phyloP scores from a whole-genome alignment of 2,329 filamentous ascomycete species.

The Colletotrichum tropicale region DNA sequence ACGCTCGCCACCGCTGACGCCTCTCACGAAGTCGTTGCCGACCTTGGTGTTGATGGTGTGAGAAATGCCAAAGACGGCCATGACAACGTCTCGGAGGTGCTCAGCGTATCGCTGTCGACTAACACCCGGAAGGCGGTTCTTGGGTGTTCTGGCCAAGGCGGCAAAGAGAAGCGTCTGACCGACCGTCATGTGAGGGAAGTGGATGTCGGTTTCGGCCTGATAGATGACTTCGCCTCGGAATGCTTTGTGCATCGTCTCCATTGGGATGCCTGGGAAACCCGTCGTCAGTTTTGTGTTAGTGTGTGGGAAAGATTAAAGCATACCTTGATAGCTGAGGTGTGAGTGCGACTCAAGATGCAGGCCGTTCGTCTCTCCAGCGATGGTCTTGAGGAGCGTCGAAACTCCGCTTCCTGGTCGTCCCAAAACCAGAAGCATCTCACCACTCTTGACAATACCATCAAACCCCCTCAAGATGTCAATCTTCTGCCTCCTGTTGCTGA shows the following conservation, averaged over 20 bases:
- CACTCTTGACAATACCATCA: constrained; percentile 54
- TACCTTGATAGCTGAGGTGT: constrained; percentile 57
- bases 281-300: neutral
- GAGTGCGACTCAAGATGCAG: constrained; percentile 49
- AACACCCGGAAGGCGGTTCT: constrained; percentile 64
- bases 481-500: constrained; percentile 29
- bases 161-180: constrained; percentile 69
- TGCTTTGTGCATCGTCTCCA: constrained; percentile 40
- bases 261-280: constrained; percentile 25
- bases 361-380: constrained; percentile 57
- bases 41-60: constrained; percentile 66
- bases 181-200: constrained; percentile 70
- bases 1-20: constrained; percentile 59
- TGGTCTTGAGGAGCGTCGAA: constrained; percentile 61
- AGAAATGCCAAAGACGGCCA: constrained; percentile 67
- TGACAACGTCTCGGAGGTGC: constrained; percentile 50
- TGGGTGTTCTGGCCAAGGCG: constrained; percentile 63
- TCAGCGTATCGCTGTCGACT: constrained; percentile 50
- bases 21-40: constrained; percentile 63
- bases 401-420: constrained; percentile 61
- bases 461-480: constrained; percentile 57
- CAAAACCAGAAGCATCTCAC: constrained; percentile 43
- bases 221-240: constrained; percentile 65
- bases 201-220: constrained; percentile 67
- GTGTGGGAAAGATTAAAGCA: accelerated